Conservation (phyloP, 192 early-diverging fungal genomes). For the Rhizophagus prolifer region DNA sequence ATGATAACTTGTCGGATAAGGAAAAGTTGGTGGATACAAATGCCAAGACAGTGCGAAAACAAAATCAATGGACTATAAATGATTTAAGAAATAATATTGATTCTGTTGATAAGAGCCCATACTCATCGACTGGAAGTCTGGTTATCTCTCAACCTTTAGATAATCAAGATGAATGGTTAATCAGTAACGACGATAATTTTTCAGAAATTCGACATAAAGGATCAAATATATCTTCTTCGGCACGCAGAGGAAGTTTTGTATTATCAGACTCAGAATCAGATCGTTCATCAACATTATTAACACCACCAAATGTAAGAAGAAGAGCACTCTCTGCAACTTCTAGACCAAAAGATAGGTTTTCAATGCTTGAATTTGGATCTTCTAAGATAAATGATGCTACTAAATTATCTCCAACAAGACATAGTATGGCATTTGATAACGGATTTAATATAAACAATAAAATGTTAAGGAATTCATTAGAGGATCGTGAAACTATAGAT, state of each 20-base stretch:
- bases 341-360: neutral
- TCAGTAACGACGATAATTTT: neutral
- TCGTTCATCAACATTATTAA: neutral
- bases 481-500: constrained; percentile 22
- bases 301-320: neutral
- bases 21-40: too few species aligned
- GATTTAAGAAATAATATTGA: neutral
- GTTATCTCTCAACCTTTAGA: neutral
- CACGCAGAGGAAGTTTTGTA: neutral
- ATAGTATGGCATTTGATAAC: neutral
- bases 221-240: neutral
- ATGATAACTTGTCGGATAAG: neutral
- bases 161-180: neutral
- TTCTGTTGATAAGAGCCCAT: neutral
- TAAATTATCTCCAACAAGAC: neutral
- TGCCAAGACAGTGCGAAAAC: neutral
- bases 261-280: neutral
- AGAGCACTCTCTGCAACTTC: neutral
- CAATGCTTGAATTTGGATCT: neutral
- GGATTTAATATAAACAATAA: neutral
- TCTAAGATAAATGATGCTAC: neutral
- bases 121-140: neutral
- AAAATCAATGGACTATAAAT: neutral
- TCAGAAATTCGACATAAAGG: neutral
- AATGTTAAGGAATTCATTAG: neutral